A percentile compares a stretch with the other conserved stretches of the same genome.
These are phyloP conservation scores for Coniosporium apollinis DNA, from an alignment of 495 filamentous ascomycete genomes.

Conservation along the genomic window DNA sequence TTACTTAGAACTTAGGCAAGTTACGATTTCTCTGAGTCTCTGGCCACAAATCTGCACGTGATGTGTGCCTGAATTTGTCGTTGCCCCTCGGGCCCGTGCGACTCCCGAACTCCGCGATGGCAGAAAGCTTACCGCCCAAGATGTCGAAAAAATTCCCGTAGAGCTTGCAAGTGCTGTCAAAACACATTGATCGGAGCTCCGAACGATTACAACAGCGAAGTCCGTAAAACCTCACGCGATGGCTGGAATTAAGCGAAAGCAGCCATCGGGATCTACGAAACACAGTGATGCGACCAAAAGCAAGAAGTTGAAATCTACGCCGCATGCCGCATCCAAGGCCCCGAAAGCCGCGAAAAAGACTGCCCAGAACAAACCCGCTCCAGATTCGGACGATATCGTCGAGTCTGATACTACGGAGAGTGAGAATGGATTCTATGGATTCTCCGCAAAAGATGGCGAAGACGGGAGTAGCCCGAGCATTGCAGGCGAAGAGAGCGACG, in stretches of 20 bases:
- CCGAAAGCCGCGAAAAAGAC: constrained; percentile 2
- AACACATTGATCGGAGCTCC: too few species aligned
- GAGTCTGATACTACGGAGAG: constrained; percentile 18
- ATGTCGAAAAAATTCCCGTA: too few species aligned
- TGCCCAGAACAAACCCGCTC: constrained; percentile 2
- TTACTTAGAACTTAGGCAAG: too few species aligned
- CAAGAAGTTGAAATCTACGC: constrained; percentile 2
- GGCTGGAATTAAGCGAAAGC: constrained; percentile 6
- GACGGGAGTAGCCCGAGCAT: too few species aligned
- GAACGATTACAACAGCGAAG: too few species aligned
- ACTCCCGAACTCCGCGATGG: too few species aligned
- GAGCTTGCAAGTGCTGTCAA: too few species aligned
- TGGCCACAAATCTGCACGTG: too few species aligned
- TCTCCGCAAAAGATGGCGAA: constrained; percentile 8
- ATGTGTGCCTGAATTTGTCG: too few species aligned
- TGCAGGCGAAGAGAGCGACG: neutral
- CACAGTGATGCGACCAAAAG: neutral
- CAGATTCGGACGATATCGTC: constrained; percentile 9
- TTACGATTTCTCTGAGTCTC: too few species aligned
- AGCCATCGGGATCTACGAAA: neutral
- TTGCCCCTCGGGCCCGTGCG: too few species aligned
- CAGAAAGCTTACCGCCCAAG: too few species aligned
- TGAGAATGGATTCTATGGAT: constrained; percentile 16
- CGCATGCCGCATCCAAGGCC: neutral
- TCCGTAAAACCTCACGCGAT: neutral